Evolutionary conservation across 148 eudicot genomes (phyloP).

Genomic region (Mesembryanthemum crystallinum): DNA sequence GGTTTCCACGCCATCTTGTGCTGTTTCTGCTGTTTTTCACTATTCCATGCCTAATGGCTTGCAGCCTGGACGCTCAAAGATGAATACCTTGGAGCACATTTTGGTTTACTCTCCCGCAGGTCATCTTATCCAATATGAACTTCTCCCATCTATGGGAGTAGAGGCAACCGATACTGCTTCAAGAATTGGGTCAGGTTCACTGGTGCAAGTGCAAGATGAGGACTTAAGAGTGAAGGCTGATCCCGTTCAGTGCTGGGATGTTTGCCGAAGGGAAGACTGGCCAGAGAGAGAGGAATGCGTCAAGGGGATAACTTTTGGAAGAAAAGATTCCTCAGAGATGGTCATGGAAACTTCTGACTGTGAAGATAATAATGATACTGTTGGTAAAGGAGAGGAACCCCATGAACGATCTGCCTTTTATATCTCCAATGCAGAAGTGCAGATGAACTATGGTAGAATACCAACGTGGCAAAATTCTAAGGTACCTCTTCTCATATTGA

Average conservation of each 20-base stretch:
- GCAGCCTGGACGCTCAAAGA: constrained; percentile 35
- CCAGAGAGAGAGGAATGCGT: constrained; percentile 80
- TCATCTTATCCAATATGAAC: constrained; percentile 78
- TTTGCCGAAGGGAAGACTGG: constrained; percentile 93
- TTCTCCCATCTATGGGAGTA: constrained; percentile 61
- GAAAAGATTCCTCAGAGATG: constrained; percentile 35
- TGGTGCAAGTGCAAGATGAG: constrained; percentile 61
- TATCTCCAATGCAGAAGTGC: constrained; percentile 92
- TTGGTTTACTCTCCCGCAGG: constrained; percentile 91
- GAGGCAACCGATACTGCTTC: constrained; percentile 51
- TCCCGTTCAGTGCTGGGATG: constrained; percentile 96
- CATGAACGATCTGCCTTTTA: constrained; percentile 67
- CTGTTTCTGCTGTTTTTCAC: constrained; percentile 78
- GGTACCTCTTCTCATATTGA: constrained; percentile 35
- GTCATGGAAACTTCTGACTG: constrained; percentile 41
- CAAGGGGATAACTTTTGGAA: constrained; percentile 40
- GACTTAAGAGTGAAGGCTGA: constrained; percentile 72
- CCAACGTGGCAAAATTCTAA: constrained; percentile 87
- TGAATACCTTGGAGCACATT: constrained; percentile 61
- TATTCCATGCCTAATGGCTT: constrained; percentile 40
- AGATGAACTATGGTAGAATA: constrained; percentile 56
- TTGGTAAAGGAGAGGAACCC: constrained; percentile 41
- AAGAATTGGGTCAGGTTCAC: constrained; percentile 44
- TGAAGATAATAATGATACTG: constrained; percentile 38
- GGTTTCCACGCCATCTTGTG: constrained; percentile 59